Conservation (phyloP, 768 basidiomycete species). For the Mycena kentingensis region DNA sequence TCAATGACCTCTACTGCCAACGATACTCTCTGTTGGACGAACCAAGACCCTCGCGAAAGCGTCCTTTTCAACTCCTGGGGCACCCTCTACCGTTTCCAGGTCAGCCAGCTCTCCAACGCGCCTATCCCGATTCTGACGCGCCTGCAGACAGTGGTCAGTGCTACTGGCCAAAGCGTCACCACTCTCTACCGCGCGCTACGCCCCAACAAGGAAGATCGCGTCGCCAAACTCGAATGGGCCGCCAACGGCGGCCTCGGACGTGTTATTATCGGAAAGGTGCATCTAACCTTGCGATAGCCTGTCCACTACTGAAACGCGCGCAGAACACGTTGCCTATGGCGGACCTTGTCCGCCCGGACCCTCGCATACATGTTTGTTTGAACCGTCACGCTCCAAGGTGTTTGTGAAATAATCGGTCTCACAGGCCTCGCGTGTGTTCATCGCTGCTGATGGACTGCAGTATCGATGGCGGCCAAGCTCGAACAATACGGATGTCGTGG, state of each 20-base stretch:
- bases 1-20: conserved; percentile 55
- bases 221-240: conserved; percentile 88
- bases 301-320: conserved; percentile 28
- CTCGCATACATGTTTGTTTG: conserved; percentile 57
- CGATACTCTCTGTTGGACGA: conserved; percentile 85
- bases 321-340: conserved; percentile 81
- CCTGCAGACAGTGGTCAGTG: conserved; percentile 62
- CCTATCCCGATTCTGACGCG: conserved; percentile 21
- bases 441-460: conserved; percentile 77
- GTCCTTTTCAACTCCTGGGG: conserved; percentile 81
- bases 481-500: conserved; percentile 59
- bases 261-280: conserved; percentile 82
- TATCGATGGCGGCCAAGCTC: conserved; percentile 81
- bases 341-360: conserved; percentile 75
- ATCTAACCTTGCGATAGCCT: conserved; percentile 20
- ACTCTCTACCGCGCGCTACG: conserved; percentile 82
- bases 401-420: conserved; percentile 15
- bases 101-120: conserved; percentile 35
- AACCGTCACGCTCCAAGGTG: conserved; percentile 2
- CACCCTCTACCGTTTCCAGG: conserved; percentile 79
- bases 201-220: conserved; percentile 82
- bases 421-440: conserved; percentile 70
- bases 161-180: conserved; percentile 70
- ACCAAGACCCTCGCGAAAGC: conserved; percentile 83
- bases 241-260: conserved; percentile 81